Base-by-base conservation (phyloP, 768 basidiomycete species). In the Galerina marginata region DNA sequence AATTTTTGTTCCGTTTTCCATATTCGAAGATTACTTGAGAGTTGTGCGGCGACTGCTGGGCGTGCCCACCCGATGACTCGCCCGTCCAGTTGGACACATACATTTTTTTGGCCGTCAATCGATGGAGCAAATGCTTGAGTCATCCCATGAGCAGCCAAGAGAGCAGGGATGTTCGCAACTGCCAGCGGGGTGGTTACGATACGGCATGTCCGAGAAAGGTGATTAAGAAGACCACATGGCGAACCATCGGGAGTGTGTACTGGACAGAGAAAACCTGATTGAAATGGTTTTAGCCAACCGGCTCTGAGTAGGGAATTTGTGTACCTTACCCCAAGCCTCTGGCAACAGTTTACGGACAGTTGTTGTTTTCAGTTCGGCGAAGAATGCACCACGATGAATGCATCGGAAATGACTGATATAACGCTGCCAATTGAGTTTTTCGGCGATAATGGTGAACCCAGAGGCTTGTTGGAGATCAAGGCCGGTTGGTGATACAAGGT, bases 381-480 rank as follows among this genome's bases (percentile, higher is more conserved):
- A 99, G 86, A 99, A 99, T 39, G 97, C 95, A 73, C 97, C 97
- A 77, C 97, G 93, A 77, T 99, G 97, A 33, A 99, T 95, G 74
- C 93, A 97, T 58, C 97, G 85, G 81, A 99, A 99, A 78, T 99
- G 97, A 70, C 92, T 92, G 74, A 99, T 95, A 75, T 98, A 99
- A 39, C 97, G 94, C 66, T 92, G 90, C 88, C 97, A 99, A 74
- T 99, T 99, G 61, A 99, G 83, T 76, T 99, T 99, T 79, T 99
- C 97, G 5, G 96, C 97, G 37, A 99, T 92, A 66, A 99, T 97
- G 1, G 97, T 99, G 76, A 96, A 99, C n/a, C 97, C 97, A 15
- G 95, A 91, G 0, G 96, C 90, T 75, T 99, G 97, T 73, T 99
- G 96, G 14, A 99, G 79, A 76, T 99, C 97, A 56, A 99, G 87